Base-by-base conservation (phyloP, 2,329 filamentous ascomycete genomes). In the Aspergillus novofumigatus region DNA sequence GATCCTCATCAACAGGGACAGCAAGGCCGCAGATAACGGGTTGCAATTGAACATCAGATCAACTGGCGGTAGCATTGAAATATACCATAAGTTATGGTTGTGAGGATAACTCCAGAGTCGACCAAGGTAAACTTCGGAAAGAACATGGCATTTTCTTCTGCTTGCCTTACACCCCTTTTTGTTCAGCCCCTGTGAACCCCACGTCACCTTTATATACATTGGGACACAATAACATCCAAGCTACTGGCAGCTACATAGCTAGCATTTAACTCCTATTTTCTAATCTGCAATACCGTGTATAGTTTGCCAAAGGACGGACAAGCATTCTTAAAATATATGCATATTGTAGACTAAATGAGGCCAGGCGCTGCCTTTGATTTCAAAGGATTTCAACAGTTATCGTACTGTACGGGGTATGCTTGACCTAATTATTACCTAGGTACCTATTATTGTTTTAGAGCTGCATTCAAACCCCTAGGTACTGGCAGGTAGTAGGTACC, bases 1-100 rank as follows among this genome's bases (percentile, higher is more conserved):
- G 49, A 35, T 25, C 26, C 54, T 44, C 38, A 50, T 42, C 50
- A 52, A 53, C 56, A 58, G 54, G 35, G 55, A 54, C 50, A 56
- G 51, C 41, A 47, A 49, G n/a, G 5, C 32, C 32, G 32, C 32
- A 38, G 32, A 38, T 38, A 38, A 38, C 32, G 14, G 5, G 32
- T 38, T 38, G 14, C 14, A 17, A 45, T 45, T 44, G 42, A 23
- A 29, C 41, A 38, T 50, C 54, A 26, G 44, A 32, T 44, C 41
- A 21, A 20, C 20, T 45, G 47, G 10, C 23, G 47, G 10, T 32
- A 9, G 20, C 32, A 17, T 17, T 38, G 14, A 17, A 38, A 17
- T 17, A 38, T 17, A n/a, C 6, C 14, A 14, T 38, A 38, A 35
- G 32, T 38, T 38, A 38, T 38, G 32, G 32, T 38, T 17, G 32